Conservation (phyloP, 164 flowering plant species). For the Stephania cephalantha region DNA sequence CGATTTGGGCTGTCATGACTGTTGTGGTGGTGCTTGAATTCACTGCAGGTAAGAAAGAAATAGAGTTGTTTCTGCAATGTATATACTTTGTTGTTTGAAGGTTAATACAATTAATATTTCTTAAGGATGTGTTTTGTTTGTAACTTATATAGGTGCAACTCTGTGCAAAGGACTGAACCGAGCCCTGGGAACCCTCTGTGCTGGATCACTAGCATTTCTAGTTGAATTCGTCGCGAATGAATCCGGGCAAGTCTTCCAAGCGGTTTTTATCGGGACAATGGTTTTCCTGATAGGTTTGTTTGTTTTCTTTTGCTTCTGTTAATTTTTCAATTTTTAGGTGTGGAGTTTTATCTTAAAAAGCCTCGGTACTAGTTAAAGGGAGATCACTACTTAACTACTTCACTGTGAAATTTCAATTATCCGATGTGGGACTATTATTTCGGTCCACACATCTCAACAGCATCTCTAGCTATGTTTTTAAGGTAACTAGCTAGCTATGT, state of each 20-base stretch:
- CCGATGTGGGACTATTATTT: too few species aligned
- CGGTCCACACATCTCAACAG: too few species aligned
- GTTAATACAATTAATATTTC: not conserved
- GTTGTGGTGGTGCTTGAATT: slow-evolving; percentile 91
- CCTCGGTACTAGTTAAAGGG: too few species aligned
- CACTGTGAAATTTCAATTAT: too few species aligned
- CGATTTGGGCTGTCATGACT: slow-evolving; percentile 97
- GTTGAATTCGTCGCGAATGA: slow-evolving; percentile 54
- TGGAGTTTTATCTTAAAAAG: too few species aligned
- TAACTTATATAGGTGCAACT: slow-evolving; percentile 62
- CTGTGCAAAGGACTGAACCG: slow-evolving; percentile 82
- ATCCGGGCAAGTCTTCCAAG: slow-evolving; percentile 39
- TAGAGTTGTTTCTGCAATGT: too few species aligned
- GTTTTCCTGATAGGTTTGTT: slow-evolving; percentile 49
- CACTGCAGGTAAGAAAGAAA: slow-evolving; percentile 51
- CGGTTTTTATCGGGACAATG: slow-evolving; percentile 58
- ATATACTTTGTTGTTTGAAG: not conserved
- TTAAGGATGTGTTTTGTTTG: not conserved
- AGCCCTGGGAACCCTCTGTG: slow-evolving; percentile 77
- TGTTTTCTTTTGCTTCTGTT: not conserved
- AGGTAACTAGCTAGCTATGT: not conserved
- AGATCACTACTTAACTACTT: too few species aligned
- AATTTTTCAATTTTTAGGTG: too few species aligned
- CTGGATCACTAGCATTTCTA: slow-evolving; percentile 69
- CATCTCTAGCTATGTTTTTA: not conserved